These are phyloP conservation scores for Aurinia saxatilis DNA, from an alignment of 345 rosid species.

Conservation along the genomic window DNA sequence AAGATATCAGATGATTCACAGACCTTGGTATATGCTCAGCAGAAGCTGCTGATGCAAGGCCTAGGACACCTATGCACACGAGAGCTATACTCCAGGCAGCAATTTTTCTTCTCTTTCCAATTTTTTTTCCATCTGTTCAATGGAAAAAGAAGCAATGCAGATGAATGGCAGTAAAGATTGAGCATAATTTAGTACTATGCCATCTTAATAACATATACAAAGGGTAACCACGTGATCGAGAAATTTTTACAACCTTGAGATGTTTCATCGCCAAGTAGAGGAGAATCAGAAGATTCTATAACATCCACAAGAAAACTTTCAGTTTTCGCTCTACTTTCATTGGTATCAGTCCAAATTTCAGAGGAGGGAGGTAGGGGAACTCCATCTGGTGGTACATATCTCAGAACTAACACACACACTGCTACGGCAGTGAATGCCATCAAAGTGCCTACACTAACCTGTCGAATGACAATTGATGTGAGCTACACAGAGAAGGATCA, in stretches of 20 bases:
- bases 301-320: slow-evolving; percentile 17
- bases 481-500: slow-evolving; percentile 10
- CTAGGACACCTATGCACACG: slow-evolving; percentile 44
- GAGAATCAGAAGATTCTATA: slow-evolving; percentile 26
- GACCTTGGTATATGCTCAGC: slow-evolving; percentile 47
- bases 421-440: slow-evolving; percentile 69
- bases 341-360: slow-evolving; percentile 25
- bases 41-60: slow-evolving; percentile 52
- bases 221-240: not conserved
- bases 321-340: slow-evolving; percentile 21
- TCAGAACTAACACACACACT: slow-evolving; percentile 49
- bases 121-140: slow-evolving; percentile 33
- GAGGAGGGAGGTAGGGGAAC: slow-evolving; percentile 42
- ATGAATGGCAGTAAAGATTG: slow-evolving; percentile 1
- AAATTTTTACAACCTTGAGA: slow-evolving; percentile 34
- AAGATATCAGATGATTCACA: not conserved
- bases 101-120: slow-evolving; percentile 42
- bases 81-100: slow-evolving; percentile 54
- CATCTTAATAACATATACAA: slow-evolving; percentile 4
- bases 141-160: not conserved
- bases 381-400: slow-evolving; percentile 60
- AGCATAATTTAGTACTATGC: not conserved
- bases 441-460: slow-evolving; percentile 74
- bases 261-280: slow-evolving; percentile 32
- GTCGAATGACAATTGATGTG: slow-evolving; percentile 12